Percentiles rank a stretch among this genome's conserved stretches.
phyloP scores from a whole-genome alignment of 352 stramenopile genomes.

The Aphanomyces euteiches region DNA sequence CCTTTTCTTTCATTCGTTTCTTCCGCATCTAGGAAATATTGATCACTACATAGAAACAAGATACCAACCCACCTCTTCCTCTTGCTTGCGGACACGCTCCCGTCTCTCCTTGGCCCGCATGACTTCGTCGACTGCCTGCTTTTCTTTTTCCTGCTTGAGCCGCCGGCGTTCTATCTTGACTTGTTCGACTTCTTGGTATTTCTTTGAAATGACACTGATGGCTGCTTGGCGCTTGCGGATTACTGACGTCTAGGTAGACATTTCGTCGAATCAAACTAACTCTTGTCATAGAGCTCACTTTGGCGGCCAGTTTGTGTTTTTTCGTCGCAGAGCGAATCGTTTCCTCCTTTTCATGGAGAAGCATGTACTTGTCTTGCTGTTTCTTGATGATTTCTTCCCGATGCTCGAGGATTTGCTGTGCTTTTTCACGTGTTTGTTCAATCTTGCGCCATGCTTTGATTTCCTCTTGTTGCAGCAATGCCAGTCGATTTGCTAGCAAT shows the following conservation, averaged over 20 bases:
- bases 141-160: constrained; percentile 58
- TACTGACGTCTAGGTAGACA: constrained; percentile 40
- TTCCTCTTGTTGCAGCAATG: constrained; percentile 68
- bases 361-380: constrained; percentile 44
- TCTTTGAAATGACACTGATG: constrained; percentile 70
- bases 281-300: constrained; percentile 37
- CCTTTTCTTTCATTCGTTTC: constrained; percentile 43
- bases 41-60: constrained; percentile 32
- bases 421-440: constrained; percentile 64
- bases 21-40: constrained; percentile 53
- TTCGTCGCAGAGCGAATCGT: constrained; percentile 50
- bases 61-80: constrained; percentile 57
- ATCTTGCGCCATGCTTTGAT: constrained; percentile 78
- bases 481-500: constrained; percentile 67
- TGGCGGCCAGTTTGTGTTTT: constrained; percentile 49
- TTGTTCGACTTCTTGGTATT: constrained; percentile 70
- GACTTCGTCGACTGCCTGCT: constrained; percentile 49
- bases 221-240: constrained; percentile 72
- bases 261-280: not conserved
- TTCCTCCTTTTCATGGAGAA: constrained; percentile 43
- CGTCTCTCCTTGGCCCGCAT: constrained; percentile 53
- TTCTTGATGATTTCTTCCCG: constrained; percentile 51
- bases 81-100: constrained; percentile 48
- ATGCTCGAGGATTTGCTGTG: constrained; percentile 63
- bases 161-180: constrained; percentile 66